A percentile compares a stretch with the other conserved stretches of the same genome.
phyloP scores from a whole-genome alignment of 1,284 basidiomycete genomes.

The Leccinum subfulvum region DNA sequence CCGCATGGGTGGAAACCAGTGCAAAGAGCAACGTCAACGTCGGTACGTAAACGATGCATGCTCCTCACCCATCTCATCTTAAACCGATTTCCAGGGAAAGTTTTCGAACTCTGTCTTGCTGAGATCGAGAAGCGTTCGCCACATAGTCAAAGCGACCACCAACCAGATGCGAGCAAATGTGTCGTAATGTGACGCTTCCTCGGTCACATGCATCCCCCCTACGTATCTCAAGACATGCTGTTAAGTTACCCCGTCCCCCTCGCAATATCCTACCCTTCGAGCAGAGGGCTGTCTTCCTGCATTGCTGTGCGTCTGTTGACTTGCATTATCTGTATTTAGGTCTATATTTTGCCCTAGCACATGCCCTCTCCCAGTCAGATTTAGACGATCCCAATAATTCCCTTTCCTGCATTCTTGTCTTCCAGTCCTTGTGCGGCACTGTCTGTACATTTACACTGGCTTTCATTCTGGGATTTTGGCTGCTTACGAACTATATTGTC shows the following conservation, averaged over 20 bases:
- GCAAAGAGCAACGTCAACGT: conserved; percentile 90
- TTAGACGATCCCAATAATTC: conserved; percentile 36
- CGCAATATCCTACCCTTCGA: conserved; percentile 31
- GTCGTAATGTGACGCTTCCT: conserved; percentile 60
- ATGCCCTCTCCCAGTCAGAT: conserved; percentile 20
- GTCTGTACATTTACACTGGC: conserved; percentile 32
- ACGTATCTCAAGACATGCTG: conserved; percentile 24
- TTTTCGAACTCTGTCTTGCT: conserved; percentile 84
- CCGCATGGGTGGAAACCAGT: conserved; percentile 86
- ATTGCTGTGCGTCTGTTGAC: conserved; percentile 33
- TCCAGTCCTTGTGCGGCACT: conserved; percentile 24
- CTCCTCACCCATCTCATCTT: conserved; percentile 8
- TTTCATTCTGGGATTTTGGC: conserved; percentile 29
- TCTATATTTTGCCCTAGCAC: conserved; percentile 20
- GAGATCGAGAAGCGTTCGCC: conserved; percentile 81
- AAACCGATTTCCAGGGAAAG: conserved; percentile 56
- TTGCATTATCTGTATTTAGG: conserved; percentile 41
- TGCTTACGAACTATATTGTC: conserved; percentile 33
- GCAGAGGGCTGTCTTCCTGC: conserved; percentile 22
- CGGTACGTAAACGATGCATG: conserved; percentile 49
- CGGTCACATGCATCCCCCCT: conserved; percentile 13
- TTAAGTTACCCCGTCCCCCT: conserved; percentile 31
- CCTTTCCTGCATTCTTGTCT: conserved; percentile 24
- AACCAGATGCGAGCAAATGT: conserved; percentile 59
- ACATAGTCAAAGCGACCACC: conserved; percentile 55